Percentiles rank a stretch among this genome's conserved stretches.
Evolutionary conservation across 495 filamentous ascomycete species (phyloP).

Genomic region (Penicillium ochrochloron): DNA sequence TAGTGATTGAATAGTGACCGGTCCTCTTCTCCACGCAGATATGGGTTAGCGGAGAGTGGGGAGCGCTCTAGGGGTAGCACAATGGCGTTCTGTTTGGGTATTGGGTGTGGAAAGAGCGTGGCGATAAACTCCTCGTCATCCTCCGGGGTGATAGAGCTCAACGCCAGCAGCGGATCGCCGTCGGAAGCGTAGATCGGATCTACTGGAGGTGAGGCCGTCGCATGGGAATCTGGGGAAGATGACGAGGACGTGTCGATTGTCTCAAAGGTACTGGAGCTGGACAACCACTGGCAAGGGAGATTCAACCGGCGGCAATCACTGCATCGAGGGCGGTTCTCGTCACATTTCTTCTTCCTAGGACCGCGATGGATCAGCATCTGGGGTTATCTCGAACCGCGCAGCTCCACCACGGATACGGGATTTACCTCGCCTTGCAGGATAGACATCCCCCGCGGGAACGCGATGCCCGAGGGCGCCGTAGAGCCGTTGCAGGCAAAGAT

Average conservation of each 20-base stretch:
- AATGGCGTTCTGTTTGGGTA: conserved; percentile 1
- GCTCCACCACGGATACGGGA: conserved; percentile 4
- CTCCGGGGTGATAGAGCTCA: conserved; percentile 12
- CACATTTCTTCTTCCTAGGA: conserved; percentile 37
- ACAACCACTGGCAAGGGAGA: conserved; percentile 30
- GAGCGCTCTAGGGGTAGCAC: conserved; percentile 3
- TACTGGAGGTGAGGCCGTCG: conserved; percentile 9
- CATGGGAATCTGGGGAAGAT: conserved; percentile 14
- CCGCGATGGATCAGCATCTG: neutral
- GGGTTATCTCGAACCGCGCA: neutral
- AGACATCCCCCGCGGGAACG: conserved; percentile 36
- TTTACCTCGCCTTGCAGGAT: conserved; percentile 37
- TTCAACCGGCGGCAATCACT: conserved; percentile 37
- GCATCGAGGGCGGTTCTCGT: conserved; percentile 32
- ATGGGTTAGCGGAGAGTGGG: conserved; percentile 26
- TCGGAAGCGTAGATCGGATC: conserved; percentile 23
- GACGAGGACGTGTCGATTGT: neutral
- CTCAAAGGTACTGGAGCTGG: neutral
- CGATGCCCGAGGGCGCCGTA: conserved; percentile 34
- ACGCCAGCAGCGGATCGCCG: conserved; percentile 13
- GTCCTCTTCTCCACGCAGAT: conserved; percentile 32
- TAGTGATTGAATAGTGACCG: conserved; percentile 38
- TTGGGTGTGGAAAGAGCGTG: conserved; percentile 29
- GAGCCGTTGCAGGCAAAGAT: neutral
- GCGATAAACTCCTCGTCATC: conserved; percentile 32